Percentiles rank a stretch among this genome's conserved stretches.
These are phyloP conservation scores for Nicotiana noctiflora DNA, from an alignment of 257 asterid genomes.

Conservation along the genomic window DNA sequence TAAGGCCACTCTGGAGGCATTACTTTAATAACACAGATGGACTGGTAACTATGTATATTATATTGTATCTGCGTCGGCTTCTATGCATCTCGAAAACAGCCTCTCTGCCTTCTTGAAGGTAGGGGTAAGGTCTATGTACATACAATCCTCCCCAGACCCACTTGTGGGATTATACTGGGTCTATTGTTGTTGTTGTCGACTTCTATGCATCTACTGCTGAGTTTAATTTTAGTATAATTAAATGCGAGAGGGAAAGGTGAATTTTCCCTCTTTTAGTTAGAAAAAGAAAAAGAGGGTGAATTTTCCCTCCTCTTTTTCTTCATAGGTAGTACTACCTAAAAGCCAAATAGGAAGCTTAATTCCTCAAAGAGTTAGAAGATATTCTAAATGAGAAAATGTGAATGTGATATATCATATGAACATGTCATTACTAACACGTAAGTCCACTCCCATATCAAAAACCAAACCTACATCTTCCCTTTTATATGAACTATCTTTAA, in stretches of 20 bases:
- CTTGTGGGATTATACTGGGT: too few species aligned
- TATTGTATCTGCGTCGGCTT: neutral
- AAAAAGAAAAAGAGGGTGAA: neutral
- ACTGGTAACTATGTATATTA: conserved; percentile 42
- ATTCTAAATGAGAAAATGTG: neutral
- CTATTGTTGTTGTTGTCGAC: neutral
- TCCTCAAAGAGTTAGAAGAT: neutral
- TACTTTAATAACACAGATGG: conserved; percentile 95
- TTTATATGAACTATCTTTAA: neutral
- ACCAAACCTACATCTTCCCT: neutral
- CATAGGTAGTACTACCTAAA: neutral
- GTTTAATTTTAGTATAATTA: neutral
- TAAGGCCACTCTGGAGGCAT: conserved; percentile 98
- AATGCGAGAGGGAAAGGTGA: neutral
- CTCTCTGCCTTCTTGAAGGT: too few species aligned
- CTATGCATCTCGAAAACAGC: too few species aligned
- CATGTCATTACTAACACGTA: neutral
- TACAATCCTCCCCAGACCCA: too few species aligned
- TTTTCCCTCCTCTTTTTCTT: neutral
- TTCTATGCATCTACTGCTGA: neutral
- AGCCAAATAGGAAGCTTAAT: neutral
- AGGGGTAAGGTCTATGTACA: too few species aligned
- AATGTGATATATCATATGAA: neutral
- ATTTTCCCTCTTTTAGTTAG: neutral
- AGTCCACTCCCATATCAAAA: neutral